Conservation (phyloP, 1,139 yeast genomes). For the Saccharomycopsis crataegensis region DNA sequence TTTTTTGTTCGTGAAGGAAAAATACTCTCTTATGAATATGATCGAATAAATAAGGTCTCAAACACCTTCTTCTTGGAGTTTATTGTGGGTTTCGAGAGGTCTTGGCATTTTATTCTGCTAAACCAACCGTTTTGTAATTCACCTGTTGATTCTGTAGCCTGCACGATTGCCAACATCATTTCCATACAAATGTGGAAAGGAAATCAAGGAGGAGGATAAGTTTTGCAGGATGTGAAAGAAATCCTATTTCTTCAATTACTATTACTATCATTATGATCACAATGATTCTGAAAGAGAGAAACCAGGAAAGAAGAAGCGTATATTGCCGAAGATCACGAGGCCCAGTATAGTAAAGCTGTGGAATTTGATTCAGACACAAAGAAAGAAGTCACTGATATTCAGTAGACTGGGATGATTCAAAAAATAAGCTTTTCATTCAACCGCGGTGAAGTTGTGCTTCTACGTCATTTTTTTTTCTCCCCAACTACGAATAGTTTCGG, state of each 20-base stretch:
- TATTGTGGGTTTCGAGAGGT: conserved; percentile 35
- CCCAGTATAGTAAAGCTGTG: conserved; percentile 4
- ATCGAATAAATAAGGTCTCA: conserved; percentile 28
- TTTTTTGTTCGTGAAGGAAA: conserved; percentile 31
- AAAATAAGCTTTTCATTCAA: conserved; percentile 37
- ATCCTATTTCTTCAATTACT: too few relatives aligned
- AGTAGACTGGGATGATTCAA: conserved; percentile 39
- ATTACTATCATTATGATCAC: conserved; percentile 34
- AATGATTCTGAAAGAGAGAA: conserved; percentile 34
- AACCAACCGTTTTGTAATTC: conserved; percentile 37
- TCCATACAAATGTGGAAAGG: conserved; percentile 21
- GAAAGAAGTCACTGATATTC: conserved; percentile 15
- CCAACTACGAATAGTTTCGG: too few relatives aligned
- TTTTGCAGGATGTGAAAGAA: too few relatives aligned
- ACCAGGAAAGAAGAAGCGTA: conserved; percentile 28
- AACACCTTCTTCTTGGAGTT: conserved; percentile 22
- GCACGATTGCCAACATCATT: conserved; percentile 36
- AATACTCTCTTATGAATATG: conserved; percentile 31
- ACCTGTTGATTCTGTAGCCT: conserved; percentile 35
- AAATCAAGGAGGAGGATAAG: conserved; percentile 27
- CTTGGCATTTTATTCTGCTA: conserved; percentile 31
- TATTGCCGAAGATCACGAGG: background rate
- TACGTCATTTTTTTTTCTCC: background rate
- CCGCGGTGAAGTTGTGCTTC: conserved; percentile 25
- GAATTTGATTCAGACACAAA: conserved; percentile 2